Conservation (phyloP, 2,329 filamentous ascomycete species). For the Paraphoma sp. region DNA sequence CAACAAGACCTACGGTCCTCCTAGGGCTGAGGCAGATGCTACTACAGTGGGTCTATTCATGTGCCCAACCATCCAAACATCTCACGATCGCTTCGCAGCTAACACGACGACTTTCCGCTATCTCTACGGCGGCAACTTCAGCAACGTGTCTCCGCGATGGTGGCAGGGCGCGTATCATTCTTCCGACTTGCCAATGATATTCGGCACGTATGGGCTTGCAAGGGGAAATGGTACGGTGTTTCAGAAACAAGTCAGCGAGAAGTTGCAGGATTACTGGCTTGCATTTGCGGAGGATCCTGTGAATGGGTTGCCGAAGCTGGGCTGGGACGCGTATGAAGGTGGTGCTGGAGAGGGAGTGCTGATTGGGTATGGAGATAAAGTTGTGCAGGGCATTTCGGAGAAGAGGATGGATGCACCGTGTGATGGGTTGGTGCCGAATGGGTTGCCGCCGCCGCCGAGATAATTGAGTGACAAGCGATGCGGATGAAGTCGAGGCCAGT, state of each 20-base stretch:
- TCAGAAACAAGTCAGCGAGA: conserved; percentile 38
- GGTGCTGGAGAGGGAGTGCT: conserved; percentile 26
- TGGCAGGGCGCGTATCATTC: conserved; percentile 49
- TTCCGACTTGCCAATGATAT: conserved; percentile 44
- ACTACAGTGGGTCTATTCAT: conserved; percentile 35
- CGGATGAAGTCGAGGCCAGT: not conserved
- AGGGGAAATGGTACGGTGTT: conserved; percentile 35
- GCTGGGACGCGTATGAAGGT: conserved; percentile 42
- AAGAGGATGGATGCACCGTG: conserved; percentile 28
- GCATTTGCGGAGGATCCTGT: conserved; percentile 45
- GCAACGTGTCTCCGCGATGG: conserved; percentile 40
- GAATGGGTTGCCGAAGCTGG: conserved; percentile 34
- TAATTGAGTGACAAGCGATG: not conserved
- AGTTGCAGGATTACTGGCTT: conserved; percentile 48
- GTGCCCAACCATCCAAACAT: conserved; percentile 39
- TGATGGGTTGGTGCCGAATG: conserved; percentile 10
- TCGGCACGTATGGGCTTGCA: conserved; percentile 42
- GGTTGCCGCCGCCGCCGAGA: conserved; percentile 8
- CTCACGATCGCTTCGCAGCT: conserved; percentile 27
- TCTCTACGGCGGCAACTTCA: conserved; percentile 46
- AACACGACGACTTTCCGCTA: conserved; percentile 45
- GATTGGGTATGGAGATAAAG: conserved; percentile 24
- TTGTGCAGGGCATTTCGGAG: conserved; percentile 24
- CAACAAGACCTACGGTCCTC: conserved; percentile 36
- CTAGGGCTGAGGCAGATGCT: conserved; percentile 19